Base-by-base conservation (phyloP, 257 asterid genomes). In the Lavandula angustifolia region DNA sequence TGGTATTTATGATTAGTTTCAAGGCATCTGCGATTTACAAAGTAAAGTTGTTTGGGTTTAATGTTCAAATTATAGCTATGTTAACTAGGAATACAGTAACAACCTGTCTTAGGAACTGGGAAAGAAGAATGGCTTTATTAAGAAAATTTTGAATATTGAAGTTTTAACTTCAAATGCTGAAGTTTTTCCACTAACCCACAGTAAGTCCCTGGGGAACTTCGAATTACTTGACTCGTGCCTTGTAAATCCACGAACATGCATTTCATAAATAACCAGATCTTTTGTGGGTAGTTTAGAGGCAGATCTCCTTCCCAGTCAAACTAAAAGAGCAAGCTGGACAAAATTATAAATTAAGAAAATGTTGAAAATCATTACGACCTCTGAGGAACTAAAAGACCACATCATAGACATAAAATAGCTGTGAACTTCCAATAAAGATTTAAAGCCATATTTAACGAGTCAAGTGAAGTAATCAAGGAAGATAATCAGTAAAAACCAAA, bases 261-360 rank as follows among this genome's bases (percentile, higher is more conserved):
- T 86, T 82, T 94, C 96, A 79, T 94, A 94, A 35, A 94, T 78
- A 73, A 94, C 71, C 66, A 87, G 80, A 70, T 87, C 80, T 58
- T 79, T 65, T 90, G 97, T 8, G 95, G 88, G 57, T 83, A 60
- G 72, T 84, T 86, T 65, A 90, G 76, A 7, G 99, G 95, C 63
- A 84, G 75, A 76, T 94, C 99, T 68, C 97, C 99, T 78, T 94
- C 97, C 99, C 99, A 94, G 62, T 94, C 95, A 83, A 94, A 94
- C 99, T 94, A 77, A 65, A 62, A 76, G 62, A 68, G 58, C 63
- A 54, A 71, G 52, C 66, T 9, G 60, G 60, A 37, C 37, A 35
- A 58, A 32, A 50, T n/a, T 5, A 51, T 38, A 68, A 49, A 52
- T 13, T 60, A 50, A 48, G 18, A 18, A 60, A 18, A 6, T 5